Percentiles rank a stretch among this genome's conserved stretches.
Conservation (phyloP, 345 rosid genomes). For the Nasturtium officinale region DNA sequence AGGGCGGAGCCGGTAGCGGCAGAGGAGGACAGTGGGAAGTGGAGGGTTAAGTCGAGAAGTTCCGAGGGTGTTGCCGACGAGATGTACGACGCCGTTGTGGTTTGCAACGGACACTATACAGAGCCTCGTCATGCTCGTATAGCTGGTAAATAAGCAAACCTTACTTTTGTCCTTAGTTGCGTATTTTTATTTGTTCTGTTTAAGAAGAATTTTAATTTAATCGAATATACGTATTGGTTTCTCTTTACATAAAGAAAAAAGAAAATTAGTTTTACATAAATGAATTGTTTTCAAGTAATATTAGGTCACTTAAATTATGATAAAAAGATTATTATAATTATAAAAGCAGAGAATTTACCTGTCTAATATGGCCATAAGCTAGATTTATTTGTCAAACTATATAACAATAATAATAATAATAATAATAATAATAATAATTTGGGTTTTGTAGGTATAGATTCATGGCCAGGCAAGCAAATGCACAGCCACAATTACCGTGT, state of each 20-base stretch:
- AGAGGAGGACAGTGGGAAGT: constrained; percentile 45
- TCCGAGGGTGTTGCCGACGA: constrained; percentile 36
- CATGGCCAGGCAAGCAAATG: constrained; percentile 91
- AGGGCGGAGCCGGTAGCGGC: constrained; percentile 23
- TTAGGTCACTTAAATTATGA: background rate
- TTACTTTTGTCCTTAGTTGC: constrained; percentile 18
- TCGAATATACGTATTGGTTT: background rate
- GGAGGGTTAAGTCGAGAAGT: constrained; percentile 61
- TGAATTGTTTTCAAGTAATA: background rate
- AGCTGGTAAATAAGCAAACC: constrained; percentile 48
- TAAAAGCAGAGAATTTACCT: background rate
- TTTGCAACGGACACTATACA: constrained; percentile 76
- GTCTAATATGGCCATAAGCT: background rate
- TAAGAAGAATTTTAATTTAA: no score
- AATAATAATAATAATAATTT: background rate
- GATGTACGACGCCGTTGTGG: constrained; percentile 68
- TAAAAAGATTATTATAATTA: background rate
- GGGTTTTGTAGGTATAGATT: constrained; percentile 35
- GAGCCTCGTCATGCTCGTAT: constrained; percentile 73
- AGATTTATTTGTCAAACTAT: background rate
- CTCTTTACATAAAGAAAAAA: background rate
- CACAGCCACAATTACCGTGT: constrained; percentile 87
- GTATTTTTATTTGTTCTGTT: background rate
- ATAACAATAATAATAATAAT: background rate
- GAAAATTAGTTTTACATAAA: background rate